Percentiles rank a stretch among this genome's conserved stretches.
Evolutionary conservation across 768 basidiomycete genomes (phyloP).

Genomic region (Mycena vulgaris): DNA sequence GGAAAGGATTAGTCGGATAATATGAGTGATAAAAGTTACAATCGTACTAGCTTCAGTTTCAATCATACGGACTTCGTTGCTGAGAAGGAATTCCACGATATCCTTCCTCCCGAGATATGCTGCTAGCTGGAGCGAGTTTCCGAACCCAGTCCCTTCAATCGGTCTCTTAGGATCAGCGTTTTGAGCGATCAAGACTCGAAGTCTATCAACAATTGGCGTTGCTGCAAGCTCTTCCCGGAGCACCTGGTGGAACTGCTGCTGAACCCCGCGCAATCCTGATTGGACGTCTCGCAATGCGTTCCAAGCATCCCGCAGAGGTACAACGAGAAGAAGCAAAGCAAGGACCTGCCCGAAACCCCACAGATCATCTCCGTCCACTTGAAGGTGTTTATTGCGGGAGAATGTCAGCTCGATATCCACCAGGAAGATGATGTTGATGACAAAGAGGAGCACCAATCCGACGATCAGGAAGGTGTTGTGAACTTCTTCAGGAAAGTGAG

Average conservation of each 20-base stretch:
- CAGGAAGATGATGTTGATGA: not conserved
- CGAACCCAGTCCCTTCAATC: not conserved
- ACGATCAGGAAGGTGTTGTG: not conserved
- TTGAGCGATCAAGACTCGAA: not conserved
- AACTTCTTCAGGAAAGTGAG: not conserved
- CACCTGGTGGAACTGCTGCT: constrained; percentile 1
- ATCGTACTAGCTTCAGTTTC: not conserved
- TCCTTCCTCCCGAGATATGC: constrained; percentile 5
- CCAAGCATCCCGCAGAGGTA: not conserved
- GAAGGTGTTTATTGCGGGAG: not conserved
- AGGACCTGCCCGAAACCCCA: not conserved
- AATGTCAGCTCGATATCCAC: not conserved
- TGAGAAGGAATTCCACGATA: not conserved
- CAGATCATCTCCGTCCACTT: not conserved
- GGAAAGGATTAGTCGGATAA: not conserved
- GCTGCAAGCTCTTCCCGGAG: constrained; percentile 3
- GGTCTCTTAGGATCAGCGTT: not conserved
- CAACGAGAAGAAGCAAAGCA: not conserved
- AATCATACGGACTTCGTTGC: not conserved
- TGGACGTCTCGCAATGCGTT: constrained; percentile 1
- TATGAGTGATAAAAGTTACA: not conserved
- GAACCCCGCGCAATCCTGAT: not conserved
- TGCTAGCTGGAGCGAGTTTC: constrained; percentile 1
- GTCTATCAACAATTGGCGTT: not conserved
- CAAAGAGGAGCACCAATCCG: not conserved